Evolutionary conservation across 305 asterid species (phyloP), one percentile per base, ranked within the genome.

Genomic region (Solanum chacoense): DNA sequence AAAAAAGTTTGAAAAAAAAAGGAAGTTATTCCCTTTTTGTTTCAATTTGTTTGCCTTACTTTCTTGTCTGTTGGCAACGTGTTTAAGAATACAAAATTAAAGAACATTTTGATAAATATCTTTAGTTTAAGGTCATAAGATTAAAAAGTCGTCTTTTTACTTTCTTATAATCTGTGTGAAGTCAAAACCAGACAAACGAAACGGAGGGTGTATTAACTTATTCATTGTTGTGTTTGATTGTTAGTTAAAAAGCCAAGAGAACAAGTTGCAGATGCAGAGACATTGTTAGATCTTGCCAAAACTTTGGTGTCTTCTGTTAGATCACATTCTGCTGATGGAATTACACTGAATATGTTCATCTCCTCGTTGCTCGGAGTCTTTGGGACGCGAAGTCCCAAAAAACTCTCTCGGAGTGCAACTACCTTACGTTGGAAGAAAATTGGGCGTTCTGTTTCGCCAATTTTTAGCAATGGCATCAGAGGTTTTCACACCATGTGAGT

Each of bases 191-290:
- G 24, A 55, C 5, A 8, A 0, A 14, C 18, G 8, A 42, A 45
- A 5, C 0, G 4, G 50, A 13, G n/a, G 0, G 2, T 1, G 72
- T 72, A 18, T 31, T 38, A 18, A 20, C 77, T 28, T 38, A n/a
- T 36, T 85, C 22, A 24, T 67, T 13, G 18, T 65, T 6, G 37
- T 35, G 50, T 74, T 31, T 42, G 67, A n/a, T 81, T 29, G 91
- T 40, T 93, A 95, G 96, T 94, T 4, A 88, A 55, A 14, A 93
- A 88, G 88, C 96, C 98, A 6, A 90, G 95, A 29, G 96, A 95
- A 88, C 98, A 95, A 74, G 92, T 93, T 7, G 93, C 94, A 4
- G 98, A 94, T 89, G 98, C 96, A 31, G 94, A 93, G 91, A 89
- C 96, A 28, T 84, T 95, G 69, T 85, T 92, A 6, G 94, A 91